Conservation (phyloP, 2,329 filamentous ascomycete genomes). For the Anthostomella pinea region DNA sequence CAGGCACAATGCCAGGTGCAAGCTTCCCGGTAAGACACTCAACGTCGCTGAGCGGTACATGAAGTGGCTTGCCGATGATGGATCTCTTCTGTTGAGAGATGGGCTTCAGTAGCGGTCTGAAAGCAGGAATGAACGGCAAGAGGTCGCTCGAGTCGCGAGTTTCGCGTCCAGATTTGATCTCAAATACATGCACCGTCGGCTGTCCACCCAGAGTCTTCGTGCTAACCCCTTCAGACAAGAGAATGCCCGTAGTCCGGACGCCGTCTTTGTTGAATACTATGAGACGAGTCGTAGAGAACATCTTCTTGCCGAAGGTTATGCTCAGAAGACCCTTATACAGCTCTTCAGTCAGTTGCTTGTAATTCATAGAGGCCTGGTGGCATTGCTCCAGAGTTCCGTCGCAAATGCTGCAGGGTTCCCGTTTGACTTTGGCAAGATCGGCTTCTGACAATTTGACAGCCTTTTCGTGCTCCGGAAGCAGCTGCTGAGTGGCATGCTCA, state of each 20-base stretch:
- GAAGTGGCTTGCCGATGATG: constrained; percentile 64
- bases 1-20: constrained; percentile 56
- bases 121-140: constrained; percentile 74
- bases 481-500: constrained; percentile 92
- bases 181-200: constrained; percentile 73
- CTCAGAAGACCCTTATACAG: constrained; percentile 72
- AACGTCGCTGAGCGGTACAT: constrained; percentile 73
- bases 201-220: constrained; percentile 54
- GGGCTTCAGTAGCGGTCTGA: constrained; percentile 64
- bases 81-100: constrained; percentile 65
- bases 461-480: constrained; percentile 93
- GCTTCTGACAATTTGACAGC: constrained; percentile 89
- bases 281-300: constrained; percentile 73
- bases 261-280: constrained; percentile 85
- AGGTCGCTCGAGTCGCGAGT: constrained; percentile 79
- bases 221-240: constrained; percentile 72
- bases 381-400: constrained; percentile 76
- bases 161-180: constrained; percentile 67
- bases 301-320: constrained; percentile 79
- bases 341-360: constrained; percentile 74
- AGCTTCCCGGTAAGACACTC: constrained; percentile 78
- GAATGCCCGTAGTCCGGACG: constrained; percentile 75
- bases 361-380: constrained; percentile 79
- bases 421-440: constrained; percentile 84
- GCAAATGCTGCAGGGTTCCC: constrained; percentile 79